Conservation (phyloP, 2,329 filamentous ascomycete species). For the Fusarium equiseti region DNA sequence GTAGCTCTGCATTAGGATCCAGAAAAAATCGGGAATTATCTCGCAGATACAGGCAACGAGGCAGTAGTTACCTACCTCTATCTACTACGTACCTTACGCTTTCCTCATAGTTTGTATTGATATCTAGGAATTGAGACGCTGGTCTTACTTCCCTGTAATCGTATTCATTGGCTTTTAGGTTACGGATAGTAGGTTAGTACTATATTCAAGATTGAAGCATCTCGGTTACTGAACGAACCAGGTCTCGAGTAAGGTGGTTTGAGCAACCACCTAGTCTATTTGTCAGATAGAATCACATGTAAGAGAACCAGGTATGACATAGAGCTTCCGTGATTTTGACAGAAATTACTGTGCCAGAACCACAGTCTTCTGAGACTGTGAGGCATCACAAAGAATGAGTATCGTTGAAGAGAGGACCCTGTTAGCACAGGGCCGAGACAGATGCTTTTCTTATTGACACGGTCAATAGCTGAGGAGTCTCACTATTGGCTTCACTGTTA, state of each 20-base stretch:
- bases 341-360: background rate
- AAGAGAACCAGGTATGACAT: background rate
- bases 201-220: background rate
- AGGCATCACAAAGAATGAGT: background rate
- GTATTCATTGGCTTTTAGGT: background rate
- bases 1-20: background rate
- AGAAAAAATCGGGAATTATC: background rate
- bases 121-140: background rate
- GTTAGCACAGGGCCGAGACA: background rate
- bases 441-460: background rate
- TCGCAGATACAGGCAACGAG: background rate
- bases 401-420: background rate
- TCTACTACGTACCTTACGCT: background rate
- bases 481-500: background rate
- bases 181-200: no score
- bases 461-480: background rate
- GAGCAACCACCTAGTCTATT: background rate
- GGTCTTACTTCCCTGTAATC: background rate
- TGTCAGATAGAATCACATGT: constrained; percentile 27
- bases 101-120: background rate
- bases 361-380: constrained; percentile 1
- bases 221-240: background rate
- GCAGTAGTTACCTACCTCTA: background rate
- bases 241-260: background rate
- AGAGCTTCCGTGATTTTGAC: background rate